These are phyloP conservation scores for Fraxinus angustifolia DNA, from an alignment of 305 asterid genomes.

Conservation along the genomic window DNA sequence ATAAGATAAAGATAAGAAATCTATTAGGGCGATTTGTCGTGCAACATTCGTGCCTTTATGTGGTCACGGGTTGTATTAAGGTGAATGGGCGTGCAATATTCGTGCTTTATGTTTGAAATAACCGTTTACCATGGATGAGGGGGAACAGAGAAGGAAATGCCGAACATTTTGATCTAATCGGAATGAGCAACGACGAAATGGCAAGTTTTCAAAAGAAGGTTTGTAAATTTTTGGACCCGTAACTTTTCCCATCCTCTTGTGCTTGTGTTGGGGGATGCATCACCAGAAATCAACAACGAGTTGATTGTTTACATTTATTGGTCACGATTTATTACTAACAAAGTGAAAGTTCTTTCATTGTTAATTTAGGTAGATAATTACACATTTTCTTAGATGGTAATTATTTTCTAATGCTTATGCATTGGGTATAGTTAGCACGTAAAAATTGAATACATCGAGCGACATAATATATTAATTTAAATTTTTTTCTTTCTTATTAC, in stretches of 20 bases:
- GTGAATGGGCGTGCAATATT: background rate
- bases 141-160: background rate
- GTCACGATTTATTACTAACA: too few relatives aligned
- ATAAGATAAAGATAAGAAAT: too few relatives aligned
- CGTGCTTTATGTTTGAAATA: background rate
- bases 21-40: background rate
- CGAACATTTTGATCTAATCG: background rate
- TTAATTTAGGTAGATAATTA: background rate
- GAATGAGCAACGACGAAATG: background rate
- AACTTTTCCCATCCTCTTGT: background rate
- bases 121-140: background rate
- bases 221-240: background rate
- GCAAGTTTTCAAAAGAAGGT: background rate
- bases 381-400: background rate
- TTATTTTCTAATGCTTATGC: too few relatives aligned
- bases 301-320: too few relatives aligned
- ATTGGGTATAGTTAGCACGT: background rate
- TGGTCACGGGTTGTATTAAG: background rate
- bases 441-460: background rate
- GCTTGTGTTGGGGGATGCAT: background rate
- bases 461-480: too few relatives aligned
- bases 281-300: background rate
- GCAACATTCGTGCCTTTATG: background rate
- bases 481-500: background rate
- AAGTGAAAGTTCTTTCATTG: background rate